Evolutionary conservation across 805 yeast genomes (phyloP).

Genomic region (Yarrowia yakushimensis): DNA sequence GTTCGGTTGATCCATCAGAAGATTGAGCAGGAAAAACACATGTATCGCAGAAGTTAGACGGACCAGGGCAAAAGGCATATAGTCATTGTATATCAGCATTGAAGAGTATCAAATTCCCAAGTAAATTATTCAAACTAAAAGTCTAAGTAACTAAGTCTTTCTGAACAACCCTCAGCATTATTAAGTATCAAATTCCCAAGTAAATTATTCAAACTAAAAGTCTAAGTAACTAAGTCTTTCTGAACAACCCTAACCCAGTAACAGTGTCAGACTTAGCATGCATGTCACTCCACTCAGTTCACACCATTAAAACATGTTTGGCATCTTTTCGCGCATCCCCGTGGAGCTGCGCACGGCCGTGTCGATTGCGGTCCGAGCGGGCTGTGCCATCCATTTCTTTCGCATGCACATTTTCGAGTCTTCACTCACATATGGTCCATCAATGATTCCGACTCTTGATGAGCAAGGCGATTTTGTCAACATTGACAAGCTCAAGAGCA

Average conservation of each 20-base stretch:
- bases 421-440: constrained; percentile 84
- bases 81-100: constrained; percentile 8
- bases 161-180: neutral
- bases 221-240: neutral
- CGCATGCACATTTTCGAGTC: constrained; percentile 68
- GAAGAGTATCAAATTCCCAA: neutral
- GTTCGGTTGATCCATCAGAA: constrained; percentile 33
- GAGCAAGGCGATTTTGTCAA: constrained; percentile 76
- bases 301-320: neutral
- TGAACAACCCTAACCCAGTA: neutral
- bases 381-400: constrained; percentile 53
- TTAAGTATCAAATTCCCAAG: neutral
- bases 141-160: neutral
- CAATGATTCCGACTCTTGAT: constrained; percentile 89
- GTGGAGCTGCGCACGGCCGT: constrained; percentile 28
- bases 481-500: constrained; percentile 56
- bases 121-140: neutral
- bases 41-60: constrained; percentile 22
- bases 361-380: constrained; percentile 38
- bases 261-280: neutral
- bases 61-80: neutral
- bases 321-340: constrained; percentile 8
- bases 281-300: neutral
- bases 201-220: neutral
- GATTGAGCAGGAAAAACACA: constrained; percentile 34